Base-by-base conservation (phyloP, 1,284 basidiomycete species). In the Lignosus rhinocerotis region DNA sequence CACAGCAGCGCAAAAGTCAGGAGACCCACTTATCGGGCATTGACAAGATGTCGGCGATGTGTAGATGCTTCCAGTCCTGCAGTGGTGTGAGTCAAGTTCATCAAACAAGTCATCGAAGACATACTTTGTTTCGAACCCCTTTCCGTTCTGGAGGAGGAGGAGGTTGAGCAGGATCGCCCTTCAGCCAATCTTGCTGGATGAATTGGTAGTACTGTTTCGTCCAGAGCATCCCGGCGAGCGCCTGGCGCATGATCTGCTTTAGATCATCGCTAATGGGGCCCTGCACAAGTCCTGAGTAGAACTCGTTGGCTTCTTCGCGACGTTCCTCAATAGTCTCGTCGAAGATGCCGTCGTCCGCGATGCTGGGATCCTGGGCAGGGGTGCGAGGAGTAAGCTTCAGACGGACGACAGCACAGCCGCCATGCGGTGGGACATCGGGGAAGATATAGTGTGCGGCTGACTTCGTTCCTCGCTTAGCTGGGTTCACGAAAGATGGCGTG, bases 181-280 rank as follows among this genome's bases (percentile, higher is more conserved):
- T 85, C 57, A 96, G 82, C 96, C 96, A 99, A 64, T 97, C 92
- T 69, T 92, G 91, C 75, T 98, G 96, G 62, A 98, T 87, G 75
- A 96, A 98, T 72, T 92, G 85, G 78, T 98, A 99, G 76, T 88
- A 94, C 70, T 98, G 96, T 78, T 98, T 99, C 55, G 93, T 96
- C 95, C 96, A 98, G 54, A 99, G 78, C 96, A 99, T 98, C n/a
- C 96, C 96, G 21, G 87, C 88, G 38, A 98, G 78, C n/a, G 95
- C 96, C 74, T 98, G 96, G 59, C 96, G 83, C 94, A 95, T 97
- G 70, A 99, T 92, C 74, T 95, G 95, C 72, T 88, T 88, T 71
- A 98, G 79, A 75, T 99, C 96, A 61, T 97, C 94, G 64, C 85
- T 92, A 70, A 96, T 88, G 11, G 90, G 87, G 4, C 92, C 91